Evolutionary conservation across 2,329 filamentous ascomycete species (phyloP), one percentile per base, ranked within the genome.

Genomic region (Diplocarpon rosae): DNA sequence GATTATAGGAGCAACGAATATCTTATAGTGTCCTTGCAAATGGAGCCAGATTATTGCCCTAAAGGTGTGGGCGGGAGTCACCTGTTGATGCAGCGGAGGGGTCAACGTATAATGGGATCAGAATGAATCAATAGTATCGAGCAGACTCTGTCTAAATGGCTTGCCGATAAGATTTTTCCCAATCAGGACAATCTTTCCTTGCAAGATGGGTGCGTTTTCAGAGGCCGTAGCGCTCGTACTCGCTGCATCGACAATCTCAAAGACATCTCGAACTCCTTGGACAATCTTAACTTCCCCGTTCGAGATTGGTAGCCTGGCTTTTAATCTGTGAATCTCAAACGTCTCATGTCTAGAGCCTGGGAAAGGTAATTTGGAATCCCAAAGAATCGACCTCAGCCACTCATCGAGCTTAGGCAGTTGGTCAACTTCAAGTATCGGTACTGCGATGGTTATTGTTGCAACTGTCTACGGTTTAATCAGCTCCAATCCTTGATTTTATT

Each of bases 191-290:
- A 83, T 65, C 60, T 83, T 83, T 16, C 78, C 73, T 31, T 62
- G 53, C 20, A 54, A 52, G 10, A 39, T 28, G 17, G 59, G 48
- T 11, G 46, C 45, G 35, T 50, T 56, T 2, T 60, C 48, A 24
- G 20, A 7, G 20, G 20, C 20, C 20, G 20, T 24, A 7, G 20
- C 20, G 15, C 27, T 35, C 37, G 42, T 31, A 15, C 37, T 50
- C 17, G 47, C 49, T 7, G 66, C 68, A 53, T 95, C 87, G 17
- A 86, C 76, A 17, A 96, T 83, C 58, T 98, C 92, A 62, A 96
- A 98, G 13, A 96, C 75, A 56, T 95, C 90, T 42, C 90, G 71
- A 1, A 98, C 92, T 1, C 89, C 92, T 63, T 98, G 92, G 7
- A 96, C 71, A 51, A 96, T 77, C 60, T 86, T 85, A 35, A 78